Evolutionary conservation across 2,329 filamentous ascomycete genomes (phyloP).

Genomic region (Aureobasidium vineae): DNA sequence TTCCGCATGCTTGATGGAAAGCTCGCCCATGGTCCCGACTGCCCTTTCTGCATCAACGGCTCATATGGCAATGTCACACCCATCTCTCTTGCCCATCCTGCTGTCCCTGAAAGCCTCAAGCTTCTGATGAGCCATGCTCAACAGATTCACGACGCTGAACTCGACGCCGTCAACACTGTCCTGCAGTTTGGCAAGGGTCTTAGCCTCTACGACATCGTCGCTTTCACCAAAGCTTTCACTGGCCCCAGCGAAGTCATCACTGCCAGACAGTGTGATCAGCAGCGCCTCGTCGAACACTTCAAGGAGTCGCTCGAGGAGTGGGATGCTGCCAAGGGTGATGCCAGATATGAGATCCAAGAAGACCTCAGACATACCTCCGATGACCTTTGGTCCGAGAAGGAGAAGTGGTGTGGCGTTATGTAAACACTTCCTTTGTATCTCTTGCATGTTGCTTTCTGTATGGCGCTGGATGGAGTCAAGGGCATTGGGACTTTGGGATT

Average conservation of each 20-base stretch:
- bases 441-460: constrained; percentile 7
- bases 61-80: constrained; percentile 19
- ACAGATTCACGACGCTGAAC: constrained; percentile 20
- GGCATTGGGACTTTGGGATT: neutral
- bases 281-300: constrained; percentile 22
- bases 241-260: constrained; percentile 21
- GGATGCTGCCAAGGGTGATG: constrained; percentile 10
- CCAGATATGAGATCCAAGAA: constrained; percentile 15
- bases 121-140: constrained; percentile 18
- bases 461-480: constrained; percentile 15
- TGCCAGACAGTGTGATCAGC: constrained; percentile 12
- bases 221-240: constrained; percentile 19
- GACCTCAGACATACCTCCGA: constrained; percentile 11
- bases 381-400: constrained; percentile 19
- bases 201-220: constrained; percentile 15
- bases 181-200: constrained; percentile 14
- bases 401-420: constrained; percentile 23
- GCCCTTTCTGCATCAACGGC: constrained; percentile 20
- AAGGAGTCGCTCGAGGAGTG: constrained; percentile 19
- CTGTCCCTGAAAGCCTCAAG: constrained; percentile 16
- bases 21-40: constrained; percentile 20
- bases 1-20: constrained; percentile 23
- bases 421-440: constrained; percentile 2
- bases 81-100: constrained; percentile 15
- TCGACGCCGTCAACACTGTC: constrained; percentile 15